Evolutionary conservation across 23 red algal species (phyloP).

Genomic region (Gracilaria domingensis): DNA sequence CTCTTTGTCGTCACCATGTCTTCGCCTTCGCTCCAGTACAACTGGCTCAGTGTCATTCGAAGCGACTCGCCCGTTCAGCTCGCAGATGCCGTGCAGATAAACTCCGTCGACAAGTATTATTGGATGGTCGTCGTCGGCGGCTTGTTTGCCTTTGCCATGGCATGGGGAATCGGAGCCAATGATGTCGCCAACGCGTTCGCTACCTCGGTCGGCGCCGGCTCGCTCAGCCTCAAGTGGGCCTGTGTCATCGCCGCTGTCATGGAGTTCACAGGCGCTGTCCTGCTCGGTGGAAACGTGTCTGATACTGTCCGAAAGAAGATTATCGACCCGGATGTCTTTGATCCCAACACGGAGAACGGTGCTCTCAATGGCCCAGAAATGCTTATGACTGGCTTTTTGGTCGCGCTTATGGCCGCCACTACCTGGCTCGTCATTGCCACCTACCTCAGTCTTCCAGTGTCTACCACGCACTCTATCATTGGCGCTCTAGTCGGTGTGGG

Average conservation of each 20-base stretch:
- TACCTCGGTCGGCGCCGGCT: constrained; percentile 89
- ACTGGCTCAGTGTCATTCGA: no score
- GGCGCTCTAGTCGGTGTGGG: constrained; percentile 81
- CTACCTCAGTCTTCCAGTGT: constrained; percentile 84
- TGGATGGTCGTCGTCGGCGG: constrained; percentile 85
- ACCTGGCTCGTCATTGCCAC: constrained; percentile 86
- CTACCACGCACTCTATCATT: constrained; percentile 89
- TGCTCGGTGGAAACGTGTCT: constrained; percentile 84
- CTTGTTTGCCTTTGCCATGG: constrained; percentile 79
- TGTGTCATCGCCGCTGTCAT: constrained; percentile 78
- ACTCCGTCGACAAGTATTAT: constrained; percentile 44
- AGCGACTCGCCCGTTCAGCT: no score
- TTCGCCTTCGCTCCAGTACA: no score
- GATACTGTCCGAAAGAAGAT: constrained; percentile 89
- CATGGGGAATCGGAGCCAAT: constrained; percentile 93
- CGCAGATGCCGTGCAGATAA: not conserved
- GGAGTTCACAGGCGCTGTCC: constrained; percentile 75
- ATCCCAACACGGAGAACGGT: constrained; percentile 50
- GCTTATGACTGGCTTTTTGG: constrained; percentile 90
- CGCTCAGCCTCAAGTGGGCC: constrained; percentile 77
- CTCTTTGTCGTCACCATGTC: no score
- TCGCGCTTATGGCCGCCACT: constrained; percentile 79
- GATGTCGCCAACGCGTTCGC: constrained; percentile 94
- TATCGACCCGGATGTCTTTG: constrained; percentile 68
- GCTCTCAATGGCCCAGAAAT: constrained; percentile 76